These are phyloP conservation scores for Tuber microsphaerosporum DNA, from an alignment of 495 filamentous ascomycete genomes.

Conservation along the genomic window DNA sequence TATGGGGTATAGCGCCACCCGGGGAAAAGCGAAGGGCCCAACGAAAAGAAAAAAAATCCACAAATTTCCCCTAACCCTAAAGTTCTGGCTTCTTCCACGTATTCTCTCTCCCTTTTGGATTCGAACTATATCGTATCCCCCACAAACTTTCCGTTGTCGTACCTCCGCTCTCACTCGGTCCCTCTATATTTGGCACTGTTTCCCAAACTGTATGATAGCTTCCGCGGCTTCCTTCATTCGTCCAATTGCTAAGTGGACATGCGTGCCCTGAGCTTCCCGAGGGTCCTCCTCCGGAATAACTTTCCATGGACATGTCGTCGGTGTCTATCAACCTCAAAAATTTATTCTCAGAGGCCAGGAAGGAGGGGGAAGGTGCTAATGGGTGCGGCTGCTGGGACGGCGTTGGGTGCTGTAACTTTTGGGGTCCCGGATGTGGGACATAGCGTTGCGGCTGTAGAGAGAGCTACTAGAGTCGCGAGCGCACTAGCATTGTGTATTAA, in stretches of 20 bases:
- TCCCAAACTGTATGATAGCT: conserved; percentile 19
- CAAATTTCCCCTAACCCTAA: conserved; percentile 29
- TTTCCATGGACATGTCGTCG: conserved; percentile 39
- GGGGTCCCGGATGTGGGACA: conserved; percentile 52
- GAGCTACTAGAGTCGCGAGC: conserved; percentile 71
- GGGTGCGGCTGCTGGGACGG: conserved; percentile 51
- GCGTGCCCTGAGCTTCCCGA: conserved; percentile 23
- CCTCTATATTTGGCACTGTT: not conserved
- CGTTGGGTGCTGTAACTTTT: conserved; percentile 56
- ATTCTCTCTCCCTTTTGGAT: conserved; percentile 17
- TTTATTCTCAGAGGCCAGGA: conserved; percentile 21
- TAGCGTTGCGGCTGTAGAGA: conserved; percentile 62
- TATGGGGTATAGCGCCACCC: conserved; percentile 6
- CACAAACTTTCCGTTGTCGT: conserved; percentile 5
- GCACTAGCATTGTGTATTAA: conserved; percentile 76
- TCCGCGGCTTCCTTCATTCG: conserved; percentile 15
- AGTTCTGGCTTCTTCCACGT: conserved; percentile 17
- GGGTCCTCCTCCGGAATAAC: conserved; percentile 23
- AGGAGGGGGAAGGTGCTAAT: conserved; percentile 46
- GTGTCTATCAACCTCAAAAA: conserved; percentile 20
- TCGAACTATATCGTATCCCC: conserved; percentile 1
- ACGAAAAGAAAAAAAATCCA: conserved; percentile 20
- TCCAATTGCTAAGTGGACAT: conserved; percentile 26
- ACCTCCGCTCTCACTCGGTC: not conserved
- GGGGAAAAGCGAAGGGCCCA: not conserved